Evolutionary conservation across 208 protist species (phyloP).

Genomic region (Trypanosoma cruzi): DNA sequence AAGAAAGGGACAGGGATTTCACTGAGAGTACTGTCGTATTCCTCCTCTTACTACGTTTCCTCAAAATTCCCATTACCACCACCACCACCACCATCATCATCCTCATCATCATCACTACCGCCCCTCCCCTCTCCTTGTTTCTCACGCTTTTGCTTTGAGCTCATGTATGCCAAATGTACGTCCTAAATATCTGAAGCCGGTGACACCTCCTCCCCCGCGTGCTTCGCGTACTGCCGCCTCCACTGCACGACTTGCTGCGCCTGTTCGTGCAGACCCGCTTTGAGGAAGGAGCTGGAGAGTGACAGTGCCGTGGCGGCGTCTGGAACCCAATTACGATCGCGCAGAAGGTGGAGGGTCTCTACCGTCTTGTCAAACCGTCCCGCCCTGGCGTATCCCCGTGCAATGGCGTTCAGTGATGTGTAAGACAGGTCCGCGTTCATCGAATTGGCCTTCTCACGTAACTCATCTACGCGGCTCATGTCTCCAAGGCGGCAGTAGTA

Average conservation of each 20-base stretch:
- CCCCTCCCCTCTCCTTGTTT: too few species aligned
- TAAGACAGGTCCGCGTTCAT: constrained; percentile 50
- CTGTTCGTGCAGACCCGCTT: constrained; percentile 87
- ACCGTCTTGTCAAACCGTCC: constrained; percentile 89
- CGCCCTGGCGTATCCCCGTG: constrained; percentile 67
- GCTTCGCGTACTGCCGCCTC: constrained; percentile 81
- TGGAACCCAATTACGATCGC: constrained; percentile 77
- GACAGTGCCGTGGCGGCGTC: constrained; percentile 79
- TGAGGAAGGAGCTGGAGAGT: constrained; percentile 80
- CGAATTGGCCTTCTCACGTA: constrained; percentile 27
- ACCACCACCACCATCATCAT: too few species aligned
- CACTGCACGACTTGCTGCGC: constrained; percentile 88
- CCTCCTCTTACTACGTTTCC: too few species aligned
- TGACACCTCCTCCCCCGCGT: constrained; percentile 27
- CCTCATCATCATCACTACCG: too few species aligned
- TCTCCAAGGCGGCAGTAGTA: constrained; percentile 82
- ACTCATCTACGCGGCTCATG: constrained; percentile 75
- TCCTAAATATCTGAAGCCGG: constrained; percentile 13
- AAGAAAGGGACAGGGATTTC: too few species aligned
- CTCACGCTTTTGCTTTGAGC: too few species aligned
- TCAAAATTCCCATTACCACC: too few species aligned
- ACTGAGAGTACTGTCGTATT: too few species aligned
- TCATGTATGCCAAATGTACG: neutral
- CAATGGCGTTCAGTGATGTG: constrained; percentile 79
- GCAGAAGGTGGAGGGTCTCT: constrained; percentile 74